Conservation (phyloP, 805 yeast genomes). For the Starmerella floricola region DNA sequence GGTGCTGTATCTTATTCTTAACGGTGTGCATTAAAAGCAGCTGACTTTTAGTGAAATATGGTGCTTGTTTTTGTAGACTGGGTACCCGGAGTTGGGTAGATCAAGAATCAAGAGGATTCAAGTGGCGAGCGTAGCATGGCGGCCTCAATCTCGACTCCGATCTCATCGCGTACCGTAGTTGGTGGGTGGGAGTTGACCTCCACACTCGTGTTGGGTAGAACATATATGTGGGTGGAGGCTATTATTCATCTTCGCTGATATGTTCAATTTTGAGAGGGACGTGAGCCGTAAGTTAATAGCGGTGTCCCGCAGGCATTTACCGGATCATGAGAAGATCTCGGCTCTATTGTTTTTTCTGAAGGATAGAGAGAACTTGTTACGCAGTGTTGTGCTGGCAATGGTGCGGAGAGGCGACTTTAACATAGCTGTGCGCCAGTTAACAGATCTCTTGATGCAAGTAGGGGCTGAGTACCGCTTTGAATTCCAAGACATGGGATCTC, state of each 20-base stretch:
- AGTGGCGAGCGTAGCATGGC: too few species aligned
- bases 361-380: background rate
- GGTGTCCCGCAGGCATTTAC: slow-evolving; percentile 5
- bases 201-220: too few species aligned
- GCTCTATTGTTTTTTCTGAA: background rate
- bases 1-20: too few species aligned
- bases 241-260: background rate
- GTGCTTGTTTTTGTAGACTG: too few species aligned
- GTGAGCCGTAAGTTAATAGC: slow-evolving; percentile 6
- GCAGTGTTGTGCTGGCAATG: slow-evolving; percentile 5
- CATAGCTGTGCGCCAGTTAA: slow-evolving; percentile 6
- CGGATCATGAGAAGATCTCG: slow-evolving; percentile 5
- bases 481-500: background rate
- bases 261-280: slow-evolving; percentile 13
- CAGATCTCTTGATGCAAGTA: slow-evolving; percentile 1
- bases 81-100: too few species aligned
- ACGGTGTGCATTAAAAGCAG: too few species aligned
- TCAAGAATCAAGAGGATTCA: too few species aligned
- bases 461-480: background rate
- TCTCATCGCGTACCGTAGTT: too few species aligned
- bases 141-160: too few species aligned
- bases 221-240: background rate
- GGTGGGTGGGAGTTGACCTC: background rate
- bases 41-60: too few species aligned
- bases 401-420: slow-evolving; percentile 14